Percentiles rank a stretch among this genome's conserved stretches.
Evolutionary conservation across 305 asterid genomes (phyloP).

Genomic region (Fraxinus baroniana): DNA sequence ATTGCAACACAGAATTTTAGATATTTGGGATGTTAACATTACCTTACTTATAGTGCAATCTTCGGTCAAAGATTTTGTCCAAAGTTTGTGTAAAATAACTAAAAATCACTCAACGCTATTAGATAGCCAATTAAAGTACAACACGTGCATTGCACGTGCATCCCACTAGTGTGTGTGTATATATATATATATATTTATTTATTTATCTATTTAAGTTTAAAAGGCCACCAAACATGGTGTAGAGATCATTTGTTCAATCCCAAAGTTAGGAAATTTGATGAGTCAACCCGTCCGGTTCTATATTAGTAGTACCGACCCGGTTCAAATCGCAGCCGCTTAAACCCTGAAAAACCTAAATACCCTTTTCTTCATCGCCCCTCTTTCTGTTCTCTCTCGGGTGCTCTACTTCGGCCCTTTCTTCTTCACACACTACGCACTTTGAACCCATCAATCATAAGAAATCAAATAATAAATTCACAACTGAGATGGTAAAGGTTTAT

Average conservation of each 20-base stretch:
- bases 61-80: too few relatives aligned
- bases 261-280: not conserved
- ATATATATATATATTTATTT: too few relatives aligned
- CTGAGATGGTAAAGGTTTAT: slow-evolving; percentile 51
- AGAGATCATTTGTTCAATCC: too few relatives aligned
- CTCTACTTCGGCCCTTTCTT: slow-evolving; percentile 2
- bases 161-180: too few relatives aligned
- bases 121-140: too few relatives aligned
- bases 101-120: too few relatives aligned
- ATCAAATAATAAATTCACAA: not conserved
- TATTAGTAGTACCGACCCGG: not conserved
- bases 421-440: not conserved
- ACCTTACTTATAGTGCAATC: too few relatives aligned
- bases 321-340: not conserved
- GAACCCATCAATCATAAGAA: not conserved
- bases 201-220: too few relatives aligned
- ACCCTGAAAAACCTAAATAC: slow-evolving; percentile 16
- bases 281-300: not conserved
- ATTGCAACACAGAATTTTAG: too few relatives aligned
- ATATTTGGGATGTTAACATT: not conserved
- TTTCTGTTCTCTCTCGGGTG: not conserved
- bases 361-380: not conserved
- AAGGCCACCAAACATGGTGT: too few relatives aligned
- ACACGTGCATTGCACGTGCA: too few relatives aligned
- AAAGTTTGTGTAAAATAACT: too few relatives aligned